Evolutionary conservation across 352 stramenopile species (phyloP).

Genomic region (Globisporangium cylindrosporum): DNA sequence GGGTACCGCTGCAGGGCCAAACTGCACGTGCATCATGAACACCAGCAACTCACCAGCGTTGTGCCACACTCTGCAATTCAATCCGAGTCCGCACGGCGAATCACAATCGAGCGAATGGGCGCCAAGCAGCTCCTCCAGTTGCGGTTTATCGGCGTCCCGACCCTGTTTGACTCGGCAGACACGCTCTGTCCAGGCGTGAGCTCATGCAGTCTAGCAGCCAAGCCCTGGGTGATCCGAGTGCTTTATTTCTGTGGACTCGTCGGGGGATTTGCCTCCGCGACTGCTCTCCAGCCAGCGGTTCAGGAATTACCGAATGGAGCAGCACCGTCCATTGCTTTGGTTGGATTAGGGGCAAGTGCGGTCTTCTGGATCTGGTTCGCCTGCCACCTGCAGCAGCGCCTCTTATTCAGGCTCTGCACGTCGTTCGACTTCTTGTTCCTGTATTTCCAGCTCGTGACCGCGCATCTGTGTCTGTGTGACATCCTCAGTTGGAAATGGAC

Average conservation of each 20-base stretch:
- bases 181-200: not conserved
- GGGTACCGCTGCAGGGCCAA: not conserved
- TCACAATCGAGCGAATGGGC: not conserved
- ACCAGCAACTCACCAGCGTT: not conserved
- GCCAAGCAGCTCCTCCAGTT: not conserved
- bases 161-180: not conserved
- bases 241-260: not conserved
- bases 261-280: not conserved
- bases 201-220: not conserved
- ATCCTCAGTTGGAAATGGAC: constrained; percentile 16
- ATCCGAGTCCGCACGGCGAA: not conserved
- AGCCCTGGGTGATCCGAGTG: not conserved
- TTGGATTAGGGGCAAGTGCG: not conserved
- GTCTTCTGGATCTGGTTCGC: constrained; percentile 1
- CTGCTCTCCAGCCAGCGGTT: not conserved
- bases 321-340: not conserved
- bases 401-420: constrained; percentile 10
- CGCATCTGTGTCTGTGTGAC: constrained; percentile 7
- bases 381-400: constrained; percentile 1
- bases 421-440: constrained; percentile 24
- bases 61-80: not conserved
- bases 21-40: not conserved
- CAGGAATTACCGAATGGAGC: too few relatives aligned
- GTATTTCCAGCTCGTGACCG: constrained; percentile 16
- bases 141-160: not conserved